A percentile compares a stretch with the other conserved stretches of the same genome.
Evolutionary conservation across 2,329 filamentous ascomycete genomes (phyloP).

Genomic region (Sporothrix humicola): DNA sequence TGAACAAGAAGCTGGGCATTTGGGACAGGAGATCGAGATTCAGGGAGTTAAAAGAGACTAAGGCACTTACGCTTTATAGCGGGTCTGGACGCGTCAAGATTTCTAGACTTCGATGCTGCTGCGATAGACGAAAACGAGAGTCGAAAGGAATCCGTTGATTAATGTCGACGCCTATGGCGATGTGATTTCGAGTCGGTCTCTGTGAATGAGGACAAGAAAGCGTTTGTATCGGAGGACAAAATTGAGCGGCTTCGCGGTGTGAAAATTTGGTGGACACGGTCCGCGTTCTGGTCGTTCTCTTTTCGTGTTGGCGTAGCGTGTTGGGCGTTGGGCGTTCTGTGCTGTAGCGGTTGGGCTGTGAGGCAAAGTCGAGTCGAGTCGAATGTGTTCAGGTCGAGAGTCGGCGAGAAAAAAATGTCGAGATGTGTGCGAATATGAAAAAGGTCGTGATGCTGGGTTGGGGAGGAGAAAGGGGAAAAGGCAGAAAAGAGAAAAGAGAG

Average conservation of each 20-base stretch:
- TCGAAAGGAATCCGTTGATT: not conserved
- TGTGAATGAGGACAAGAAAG: not conserved
- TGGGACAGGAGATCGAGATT: not conserved
- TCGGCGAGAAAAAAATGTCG: not conserved
- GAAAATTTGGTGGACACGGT: not conserved
- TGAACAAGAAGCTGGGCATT: not conserved
- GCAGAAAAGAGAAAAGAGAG: conserved; percentile 25
- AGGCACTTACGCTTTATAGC: conserved; percentile 27
- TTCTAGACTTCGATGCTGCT: conserved; percentile 14
- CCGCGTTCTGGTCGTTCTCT: conserved; percentile 16
- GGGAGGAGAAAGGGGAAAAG: conserved; percentile 24
- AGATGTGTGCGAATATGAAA: not conserved
- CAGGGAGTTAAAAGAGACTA: not conserved
- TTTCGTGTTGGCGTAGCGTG: conserved; percentile 24
- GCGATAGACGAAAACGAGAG: not conserved
- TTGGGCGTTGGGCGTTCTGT: not conserved
- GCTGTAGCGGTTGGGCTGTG: not conserved
- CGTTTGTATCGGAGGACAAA: conserved; percentile 20
- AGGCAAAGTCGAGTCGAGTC: not conserved
- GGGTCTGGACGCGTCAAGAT: conserved; percentile 27
- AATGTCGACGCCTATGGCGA: not conserved
- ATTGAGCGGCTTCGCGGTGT: not conserved
- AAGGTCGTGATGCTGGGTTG: conserved; percentile 17
- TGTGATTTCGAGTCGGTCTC: not conserved
- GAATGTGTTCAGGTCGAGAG: not conserved